phyloP scores from a whole-genome alignment of 495 filamentous ascomycete genomes.

The Penicillium robsamsonii region DNA sequence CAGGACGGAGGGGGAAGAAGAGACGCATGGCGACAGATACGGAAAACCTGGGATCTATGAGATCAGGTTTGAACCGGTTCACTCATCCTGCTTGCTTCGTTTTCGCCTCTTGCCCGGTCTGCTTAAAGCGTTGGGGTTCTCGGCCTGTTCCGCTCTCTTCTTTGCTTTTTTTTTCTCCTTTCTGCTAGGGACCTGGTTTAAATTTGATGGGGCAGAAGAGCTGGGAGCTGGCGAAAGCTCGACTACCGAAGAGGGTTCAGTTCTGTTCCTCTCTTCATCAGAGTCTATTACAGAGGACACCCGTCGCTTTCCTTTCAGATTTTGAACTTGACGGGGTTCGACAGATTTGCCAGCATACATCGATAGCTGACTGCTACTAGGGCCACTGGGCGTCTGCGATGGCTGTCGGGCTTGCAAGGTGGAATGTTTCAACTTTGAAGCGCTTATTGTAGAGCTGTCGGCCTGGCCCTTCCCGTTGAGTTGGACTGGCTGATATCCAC shows the following conservation, averaged over 20 bases:
- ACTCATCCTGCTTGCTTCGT: background rate
- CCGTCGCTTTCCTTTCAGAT: conserved; percentile 1
- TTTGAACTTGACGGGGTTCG: background rate
- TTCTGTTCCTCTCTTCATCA: background rate
- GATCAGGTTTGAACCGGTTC: background rate
- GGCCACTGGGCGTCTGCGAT: background rate
- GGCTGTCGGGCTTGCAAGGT: background rate
- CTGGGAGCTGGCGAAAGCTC: background rate
- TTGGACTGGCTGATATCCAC: background rate
- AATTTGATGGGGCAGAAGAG: background rate
- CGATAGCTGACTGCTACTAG: background rate
- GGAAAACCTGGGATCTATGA: background rate
- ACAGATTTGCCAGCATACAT: background rate
- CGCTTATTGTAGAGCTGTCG: background rate
- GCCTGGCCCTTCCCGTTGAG: background rate
- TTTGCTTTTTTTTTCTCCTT: background rate
- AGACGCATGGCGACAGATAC: background rate
- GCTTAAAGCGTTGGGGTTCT: background rate
- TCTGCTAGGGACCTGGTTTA: background rate
- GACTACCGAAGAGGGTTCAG: background rate
- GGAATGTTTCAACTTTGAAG: background rate
- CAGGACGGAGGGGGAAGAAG: background rate
- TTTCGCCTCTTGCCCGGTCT: background rate
- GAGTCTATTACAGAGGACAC: background rate
- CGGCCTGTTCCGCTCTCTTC: background rate